Base-by-base conservation (phyloP, 208 protist species). In the Polymyxa betae region DNA sequence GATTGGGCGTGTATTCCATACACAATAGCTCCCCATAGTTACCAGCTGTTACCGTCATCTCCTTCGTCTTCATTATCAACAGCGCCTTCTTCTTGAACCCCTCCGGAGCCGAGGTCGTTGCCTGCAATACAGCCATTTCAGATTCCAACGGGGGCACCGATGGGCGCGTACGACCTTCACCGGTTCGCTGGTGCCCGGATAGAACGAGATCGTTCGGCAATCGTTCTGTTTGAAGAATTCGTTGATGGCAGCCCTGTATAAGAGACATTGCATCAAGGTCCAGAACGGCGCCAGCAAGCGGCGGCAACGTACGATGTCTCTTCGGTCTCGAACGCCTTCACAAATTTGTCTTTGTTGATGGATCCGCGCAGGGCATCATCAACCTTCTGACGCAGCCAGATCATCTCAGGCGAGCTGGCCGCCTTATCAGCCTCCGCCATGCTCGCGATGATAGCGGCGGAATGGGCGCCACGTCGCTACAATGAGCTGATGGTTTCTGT, bases 81-180 rank as follows among this genome's bases (percentile, higher is more conserved):
- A 82, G 72, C 72, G 72, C 72, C 72, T 82, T 82, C 72, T 82
- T 82, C 72, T 82, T 82, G 35, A 82, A 82, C 16, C 16, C 12
- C 35, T 35, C 72, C 5, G 72, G 72, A 35, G 72, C 72, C 72
- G n/a, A 5, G n/a, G 5, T 43, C 5, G 49, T 29, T 60, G 49
- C 49, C 49, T 60, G 49, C 5, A 29, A 24, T 29, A 60, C 49
- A 60, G 5, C 12, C 24, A 60, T 60, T 60, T 24, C 49, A 60
- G 49, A 60, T 60, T 5, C 12, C 49, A 24, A 60, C 24, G 12
- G 5, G 49, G 24, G 5, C 24, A 60, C 24, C 5, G 24, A 29
- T 24, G 49, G n/a, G n/a, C n/a, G n/a, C n/a, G n/a, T n/a, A 66
- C n/a, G 5, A 43, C 72, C 72, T 82, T 82, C 10, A 82, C 5